These are phyloP conservation scores for Aspergillus versicolor DNA, from an alignment of 2,329 filamentous ascomycete species.

Conservation along the genomic window DNA sequence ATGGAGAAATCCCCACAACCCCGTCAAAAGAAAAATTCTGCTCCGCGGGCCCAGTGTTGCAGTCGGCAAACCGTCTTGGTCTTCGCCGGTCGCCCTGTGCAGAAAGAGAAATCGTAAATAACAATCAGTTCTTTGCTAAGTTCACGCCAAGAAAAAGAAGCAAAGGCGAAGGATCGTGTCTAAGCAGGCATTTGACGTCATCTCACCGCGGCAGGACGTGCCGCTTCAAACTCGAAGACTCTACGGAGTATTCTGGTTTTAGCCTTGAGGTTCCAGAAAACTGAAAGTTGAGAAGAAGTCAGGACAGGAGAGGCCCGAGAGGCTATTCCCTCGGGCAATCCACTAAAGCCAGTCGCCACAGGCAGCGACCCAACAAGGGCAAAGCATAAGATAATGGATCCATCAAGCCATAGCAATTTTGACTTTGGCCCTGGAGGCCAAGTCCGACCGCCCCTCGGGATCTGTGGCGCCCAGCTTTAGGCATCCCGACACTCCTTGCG, in stretches of 20 bases:
- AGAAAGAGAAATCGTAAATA: not conserved
- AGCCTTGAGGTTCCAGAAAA: too few species aligned
- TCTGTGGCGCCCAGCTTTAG: conserved; percentile 16
- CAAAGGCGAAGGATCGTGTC: too few species aligned
- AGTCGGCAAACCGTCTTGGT: not conserved
- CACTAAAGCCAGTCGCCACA: not conserved
- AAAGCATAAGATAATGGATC: not conserved
- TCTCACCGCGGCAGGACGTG: too few species aligned
- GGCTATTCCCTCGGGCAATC: not conserved
- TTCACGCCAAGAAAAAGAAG: not conserved
- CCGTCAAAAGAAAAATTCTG: conserved; percentile 1
- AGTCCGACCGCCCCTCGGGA: conserved; percentile 18
- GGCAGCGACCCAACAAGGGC: not conserved
- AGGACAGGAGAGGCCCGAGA: not conserved
- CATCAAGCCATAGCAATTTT: not conserved
- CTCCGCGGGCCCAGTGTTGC: not conserved
- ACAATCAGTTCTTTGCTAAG: not conserved
- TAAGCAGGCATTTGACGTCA: too few species aligned
- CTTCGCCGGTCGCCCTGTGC: not conserved
- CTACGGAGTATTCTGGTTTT: not conserved
- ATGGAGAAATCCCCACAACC: conserved; percentile 11
- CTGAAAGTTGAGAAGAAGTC: too few species aligned
- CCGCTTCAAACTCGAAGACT: too few species aligned
- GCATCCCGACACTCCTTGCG: conserved; percentile 25
- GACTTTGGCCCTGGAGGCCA: not conserved